Evolutionary conservation across 495 filamentous ascomycete genomes (phyloP).

Genomic region (Tuber magnatum): DNA sequence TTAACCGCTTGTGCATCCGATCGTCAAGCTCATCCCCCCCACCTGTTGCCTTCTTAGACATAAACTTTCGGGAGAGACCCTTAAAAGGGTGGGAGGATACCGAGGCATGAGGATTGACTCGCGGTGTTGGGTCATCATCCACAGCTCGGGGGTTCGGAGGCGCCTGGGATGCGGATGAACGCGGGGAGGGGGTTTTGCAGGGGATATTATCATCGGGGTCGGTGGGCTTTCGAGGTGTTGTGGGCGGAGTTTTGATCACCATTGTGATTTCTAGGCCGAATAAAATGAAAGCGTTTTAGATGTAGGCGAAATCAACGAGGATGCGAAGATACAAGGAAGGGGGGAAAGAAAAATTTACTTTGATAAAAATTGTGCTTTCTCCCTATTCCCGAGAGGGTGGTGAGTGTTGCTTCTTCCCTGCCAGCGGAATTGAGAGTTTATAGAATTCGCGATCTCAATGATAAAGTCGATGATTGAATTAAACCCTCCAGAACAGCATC

Average conservation of each 20-base stretch:
- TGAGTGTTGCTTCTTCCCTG: background rate
- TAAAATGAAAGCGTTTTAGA: background rate
- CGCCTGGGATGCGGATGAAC: conserved; percentile 40
- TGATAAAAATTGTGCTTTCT: background rate
- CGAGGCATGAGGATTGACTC: conserved; percentile 32
- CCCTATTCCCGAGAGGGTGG: background rate
- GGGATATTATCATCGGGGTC: conserved; percentile 38
- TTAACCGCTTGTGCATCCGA: conserved; percentile 30
- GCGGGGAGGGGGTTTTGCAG: conserved; percentile 40
- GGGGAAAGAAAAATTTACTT: background rate
- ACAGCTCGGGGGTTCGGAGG: conserved; percentile 38
- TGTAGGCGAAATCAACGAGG: background rate
- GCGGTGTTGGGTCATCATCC: conserved; percentile 36
- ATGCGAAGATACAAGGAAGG: background rate
- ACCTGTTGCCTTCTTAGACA: conserved; percentile 28
- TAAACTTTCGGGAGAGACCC: conserved; percentile 30
- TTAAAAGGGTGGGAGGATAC: conserved; percentile 30
- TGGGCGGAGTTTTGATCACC: conserved; percentile 12
- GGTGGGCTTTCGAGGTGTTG: conserved; percentile 24
- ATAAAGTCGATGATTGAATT: background rate
- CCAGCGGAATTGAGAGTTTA: background rate
- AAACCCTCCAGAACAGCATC: background rate
- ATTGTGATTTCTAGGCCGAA: background rate
- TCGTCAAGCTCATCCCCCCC: conserved; percentile 31
- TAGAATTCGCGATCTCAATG: background rate